A percentile compares a stretch with the other conserved stretches of the same genome.
phyloP scores from a whole-genome alignment of 495 filamentous ascomycete species.

The Neurospora tetrasperma region DNA sequence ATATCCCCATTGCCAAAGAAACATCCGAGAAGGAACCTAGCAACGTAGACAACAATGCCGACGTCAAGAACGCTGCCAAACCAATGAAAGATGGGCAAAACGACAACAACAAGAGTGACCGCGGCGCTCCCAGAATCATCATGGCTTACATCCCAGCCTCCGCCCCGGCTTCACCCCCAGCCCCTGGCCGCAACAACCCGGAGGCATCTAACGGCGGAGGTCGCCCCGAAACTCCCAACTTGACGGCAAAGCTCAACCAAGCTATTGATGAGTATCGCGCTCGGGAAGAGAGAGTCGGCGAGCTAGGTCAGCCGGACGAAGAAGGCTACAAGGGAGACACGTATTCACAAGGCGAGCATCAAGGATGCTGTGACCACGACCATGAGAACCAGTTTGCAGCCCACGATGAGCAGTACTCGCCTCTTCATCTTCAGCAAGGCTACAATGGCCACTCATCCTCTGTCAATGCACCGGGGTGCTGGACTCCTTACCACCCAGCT shows the following conservation, averaged over 20 bases:
- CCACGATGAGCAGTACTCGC: not conserved
- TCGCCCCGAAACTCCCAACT: not conserved
- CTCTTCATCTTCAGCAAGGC: not conserved
- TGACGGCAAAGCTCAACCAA: not conserved
- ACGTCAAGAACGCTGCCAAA: not conserved
- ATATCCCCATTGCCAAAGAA: not conserved
- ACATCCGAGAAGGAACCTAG: not conserved
- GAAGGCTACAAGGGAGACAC: not conserved
- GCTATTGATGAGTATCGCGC: not conserved
- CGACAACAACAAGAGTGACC: not conserved
- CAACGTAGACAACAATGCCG: not conserved
- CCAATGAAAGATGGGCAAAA: not conserved
- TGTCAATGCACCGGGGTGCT: not conserved
- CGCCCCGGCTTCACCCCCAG: not conserved
- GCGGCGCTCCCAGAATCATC: not conserved
- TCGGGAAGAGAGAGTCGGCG: not conserved
- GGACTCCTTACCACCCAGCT: not conserved
- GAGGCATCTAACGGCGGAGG: not conserved
- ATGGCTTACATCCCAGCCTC: not conserved
- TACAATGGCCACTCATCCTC: not conserved
- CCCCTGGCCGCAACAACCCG: not conserved
- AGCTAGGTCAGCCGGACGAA: not conserved
- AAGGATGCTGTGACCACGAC: not conserved
- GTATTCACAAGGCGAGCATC: not conserved
- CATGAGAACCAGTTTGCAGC: not conserved